Evolutionary conservation across 345 rosid species (phyloP), one percentile per base, ranked within the genome.

Genomic region (Salix viminalis): DNA sequence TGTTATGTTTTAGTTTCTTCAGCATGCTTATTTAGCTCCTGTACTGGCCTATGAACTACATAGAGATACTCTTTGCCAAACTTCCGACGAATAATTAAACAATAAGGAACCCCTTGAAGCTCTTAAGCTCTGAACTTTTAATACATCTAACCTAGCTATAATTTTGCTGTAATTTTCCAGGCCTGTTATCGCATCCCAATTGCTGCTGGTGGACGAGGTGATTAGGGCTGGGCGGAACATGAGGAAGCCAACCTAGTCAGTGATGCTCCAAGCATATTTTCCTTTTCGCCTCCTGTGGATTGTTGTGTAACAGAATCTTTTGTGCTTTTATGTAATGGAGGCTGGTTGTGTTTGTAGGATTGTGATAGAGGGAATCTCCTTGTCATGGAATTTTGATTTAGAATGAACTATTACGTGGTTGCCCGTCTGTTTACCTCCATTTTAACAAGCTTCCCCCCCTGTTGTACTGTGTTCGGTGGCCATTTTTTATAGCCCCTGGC

Each of bases 151-250:
- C 23, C 46, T 48, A 28, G 50, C n/a, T 28, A 67, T 44, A 39
- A 23, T 54, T 3, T 56, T 39, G 36, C 36, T 70, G 50, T 48
- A 58, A 74, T 75, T 44, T 81, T 83, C 81, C 91, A 95, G 99
- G 87, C 98, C 98, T 52, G 96, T 95, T 65, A 95, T 93, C 68
- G 91, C 96, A 8, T 95, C 99, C 9, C 99, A 95, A 85, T 83
- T 95, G 85, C 92, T 95, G 7, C 85, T 90, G 90, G 98, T 95
- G 42, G 99, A 95, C 81, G 98, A 95, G 86, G 99, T 95, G 65
- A 95, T 95, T 62, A 92, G 99, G 6, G 99, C 97, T 54, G 97
- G 97, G 44, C 92, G 97, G 41, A 95, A 95, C 79, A 95, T 95
- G 99, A 85, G 97, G 87, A 95, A 93, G 88, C 99, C 99, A 78